Percentiles rank a stretch among this genome's conserved stretches.
phyloP scores from a whole-genome alignment of 2,329 filamentous ascomycete species.

The Penicillium hordei region DNA sequence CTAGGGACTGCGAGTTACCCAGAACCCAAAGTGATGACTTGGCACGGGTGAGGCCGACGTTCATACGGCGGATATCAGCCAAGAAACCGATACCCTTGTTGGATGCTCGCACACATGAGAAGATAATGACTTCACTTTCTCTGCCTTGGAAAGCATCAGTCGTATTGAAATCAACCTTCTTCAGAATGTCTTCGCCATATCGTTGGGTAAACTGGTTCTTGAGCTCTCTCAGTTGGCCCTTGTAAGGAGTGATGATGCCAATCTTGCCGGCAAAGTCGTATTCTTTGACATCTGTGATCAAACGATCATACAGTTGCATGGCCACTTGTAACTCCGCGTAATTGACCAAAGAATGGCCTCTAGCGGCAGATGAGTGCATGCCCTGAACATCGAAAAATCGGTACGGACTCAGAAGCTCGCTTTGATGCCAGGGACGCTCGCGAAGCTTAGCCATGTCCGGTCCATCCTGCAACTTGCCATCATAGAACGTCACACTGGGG shows the following conservation, averaged over 20 bases:
- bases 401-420: slow-evolving; percentile 80
- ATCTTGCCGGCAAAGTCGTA: slow-evolving; percentile 78
- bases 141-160: slow-evolving; percentile 97
- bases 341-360: slow-evolving; percentile 89
- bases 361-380: slow-evolving; percentile 75
- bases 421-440: slow-evolving; percentile 80
- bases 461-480: slow-evolving; percentile 81
- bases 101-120: slow-evolving; percentile 93
- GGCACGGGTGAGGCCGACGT: slow-evolving; percentile 93
- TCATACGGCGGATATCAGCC: slow-evolving; percentile 98
- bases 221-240: slow-evolving; percentile 81
- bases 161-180: slow-evolving; percentile 93
- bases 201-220: slow-evolving; percentile 69
- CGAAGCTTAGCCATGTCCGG: slow-evolving; percentile 76
- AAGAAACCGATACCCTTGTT: slow-evolving; percentile 97
- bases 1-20: slow-evolving; percentile 82
- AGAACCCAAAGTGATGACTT: slow-evolving; percentile 97
- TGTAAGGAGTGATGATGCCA: slow-evolving; percentile 97
- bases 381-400: slow-evolving; percentile 96
- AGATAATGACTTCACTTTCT: slow-evolving; percentile 97
- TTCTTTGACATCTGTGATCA: slow-evolving; percentile 68
- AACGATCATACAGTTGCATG: slow-evolving; percentile 76
- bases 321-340: slow-evolving; percentile 82
- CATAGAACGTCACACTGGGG: slow-evolving; percentile 89
- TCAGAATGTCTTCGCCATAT: slow-evolving; percentile 73